A percentile compares a stretch with the other conserved stretches of the same genome.
Evolutionary conservation across 108 stramenopile species (phyloP).

Genomic region (Ochromonas danica): DNA sequence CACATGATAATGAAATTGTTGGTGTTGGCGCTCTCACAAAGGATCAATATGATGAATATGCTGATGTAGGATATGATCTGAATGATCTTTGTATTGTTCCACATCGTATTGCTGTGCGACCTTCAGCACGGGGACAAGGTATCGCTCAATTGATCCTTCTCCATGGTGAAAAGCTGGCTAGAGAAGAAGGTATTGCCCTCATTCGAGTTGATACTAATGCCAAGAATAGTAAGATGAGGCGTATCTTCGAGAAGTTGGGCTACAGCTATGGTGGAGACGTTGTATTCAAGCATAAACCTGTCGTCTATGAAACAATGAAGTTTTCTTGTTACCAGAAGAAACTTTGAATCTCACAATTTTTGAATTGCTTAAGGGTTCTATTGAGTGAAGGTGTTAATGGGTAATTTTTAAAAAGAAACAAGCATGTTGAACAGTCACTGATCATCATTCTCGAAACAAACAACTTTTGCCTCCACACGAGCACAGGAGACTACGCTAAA

Average conservation of each 20-base stretch:
- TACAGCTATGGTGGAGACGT: not conserved
- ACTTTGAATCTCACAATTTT: no score
- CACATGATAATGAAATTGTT: not conserved
- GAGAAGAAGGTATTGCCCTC: not conserved
- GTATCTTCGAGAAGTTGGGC: not conserved
- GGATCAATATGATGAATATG: not conserved
- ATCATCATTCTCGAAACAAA: no score
- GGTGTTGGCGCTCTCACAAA: not conserved
- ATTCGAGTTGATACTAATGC: not conserved
- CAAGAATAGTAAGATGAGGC: not conserved
- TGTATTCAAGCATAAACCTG: not conserved
- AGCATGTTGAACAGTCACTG: no score
- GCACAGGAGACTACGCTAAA: no score
- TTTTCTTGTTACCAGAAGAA: not conserved
- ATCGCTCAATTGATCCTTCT: not conserved
- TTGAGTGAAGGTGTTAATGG: no score
- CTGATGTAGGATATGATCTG: not conserved
- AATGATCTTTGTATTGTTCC: not conserved
- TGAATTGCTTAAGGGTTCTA: no score
- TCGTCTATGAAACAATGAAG: not conserved
- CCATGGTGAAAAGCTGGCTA: not conserved
- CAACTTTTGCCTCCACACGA: no score
- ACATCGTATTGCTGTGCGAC: not conserved
- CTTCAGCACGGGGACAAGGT: not conserved
- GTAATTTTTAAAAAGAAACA: no score